phyloP scores from a whole-genome alignment of 306 rosid genomes.

The Pueraria montana region DNA sequence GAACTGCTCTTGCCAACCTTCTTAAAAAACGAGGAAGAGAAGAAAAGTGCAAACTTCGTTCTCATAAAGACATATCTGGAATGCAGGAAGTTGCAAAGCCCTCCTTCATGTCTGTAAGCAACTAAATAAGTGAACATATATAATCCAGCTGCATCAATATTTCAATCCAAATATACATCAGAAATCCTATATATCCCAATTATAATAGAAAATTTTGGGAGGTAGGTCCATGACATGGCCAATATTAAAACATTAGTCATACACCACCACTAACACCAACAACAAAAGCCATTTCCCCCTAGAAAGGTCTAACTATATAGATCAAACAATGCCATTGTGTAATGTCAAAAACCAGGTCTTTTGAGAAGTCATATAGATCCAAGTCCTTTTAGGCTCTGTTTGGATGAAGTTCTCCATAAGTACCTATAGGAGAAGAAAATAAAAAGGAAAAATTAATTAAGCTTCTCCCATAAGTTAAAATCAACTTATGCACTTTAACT shows the following conservation, averaged over 20 bases:
- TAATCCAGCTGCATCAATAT: constrained; percentile 30
- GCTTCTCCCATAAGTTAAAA: neutral
- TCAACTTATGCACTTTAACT: neutral
- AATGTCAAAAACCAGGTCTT: neutral
- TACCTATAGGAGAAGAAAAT: neutral
- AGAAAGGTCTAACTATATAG: too few species aligned
- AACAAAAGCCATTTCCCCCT: neutral
- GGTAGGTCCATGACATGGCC: neutral
- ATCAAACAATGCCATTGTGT: neutral
- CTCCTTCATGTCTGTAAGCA: constrained; percentile 89
- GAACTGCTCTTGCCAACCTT: constrained; percentile 52
- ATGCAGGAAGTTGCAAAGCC: constrained; percentile 76
- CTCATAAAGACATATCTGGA: constrained; percentile 67
- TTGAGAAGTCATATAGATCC: neutral
- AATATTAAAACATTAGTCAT: constrained; percentile 22
- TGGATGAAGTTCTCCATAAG: neutral
- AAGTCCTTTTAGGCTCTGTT: neutral
- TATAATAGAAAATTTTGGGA: neutral
- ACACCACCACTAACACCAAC: constrained; percentile 1
- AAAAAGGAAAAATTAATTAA: neutral
- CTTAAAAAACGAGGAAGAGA: constrained; percentile 55
- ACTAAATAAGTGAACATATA: constrained; percentile 46
- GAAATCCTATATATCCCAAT: constrained; percentile 13
- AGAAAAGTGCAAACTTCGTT: constrained; percentile 58
- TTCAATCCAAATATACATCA: constrained; percentile 25